Base-by-base conservation (phyloP, 257 asterid genomes). In the Avicennia marina region DNA sequence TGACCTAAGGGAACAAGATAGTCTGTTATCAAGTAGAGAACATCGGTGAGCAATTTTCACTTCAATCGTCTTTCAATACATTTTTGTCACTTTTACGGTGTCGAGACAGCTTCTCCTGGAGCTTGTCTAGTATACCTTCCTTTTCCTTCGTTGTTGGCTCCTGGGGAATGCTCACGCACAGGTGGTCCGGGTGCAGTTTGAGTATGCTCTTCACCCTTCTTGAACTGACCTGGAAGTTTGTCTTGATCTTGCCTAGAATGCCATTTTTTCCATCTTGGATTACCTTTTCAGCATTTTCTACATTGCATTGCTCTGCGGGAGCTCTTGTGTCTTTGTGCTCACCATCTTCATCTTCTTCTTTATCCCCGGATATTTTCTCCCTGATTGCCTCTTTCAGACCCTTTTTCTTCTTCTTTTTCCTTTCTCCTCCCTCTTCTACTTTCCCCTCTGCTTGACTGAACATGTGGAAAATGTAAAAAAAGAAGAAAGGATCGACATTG, bases 371-470 rank as follows among this genome's bases (percentile, higher is more conserved):
- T 33, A 77, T 29, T 51, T 71, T 74, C 0, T 66, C 81, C 59
- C 21, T 59, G 53, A 68, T 74, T 27, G 57, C 61, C 42, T 73
- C 81, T 61, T 59, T 68, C 27, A 62, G 38, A n/a, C 76, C 79
- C 46, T 73, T 70, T 53, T 75, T 72, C 61, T 74, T 74, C 75
- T 62, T 77, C 65, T 56, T 71, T 66, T 60, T 76, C 56, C 70
- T 59, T 16, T 71, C 76, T 17, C 65, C 70, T 1, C 74, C 80
- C 60, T 75, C 80, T 5, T 74, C 78, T 24, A 66, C 79, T 40
- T 78, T 78, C 24, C 75, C 89, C 18, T 75, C 79, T n/a, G 12
- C 78, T 70, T 0, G 79, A 78, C 86, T 81, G 79, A 46, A n/a
- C n/a, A n/a, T n/a, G n/a, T n/a, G n/a, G n/a, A 56, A 54, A 43